phyloP scores from a whole-genome alignment of 306 rosid genomes.

The Vicia faba region DNA sequence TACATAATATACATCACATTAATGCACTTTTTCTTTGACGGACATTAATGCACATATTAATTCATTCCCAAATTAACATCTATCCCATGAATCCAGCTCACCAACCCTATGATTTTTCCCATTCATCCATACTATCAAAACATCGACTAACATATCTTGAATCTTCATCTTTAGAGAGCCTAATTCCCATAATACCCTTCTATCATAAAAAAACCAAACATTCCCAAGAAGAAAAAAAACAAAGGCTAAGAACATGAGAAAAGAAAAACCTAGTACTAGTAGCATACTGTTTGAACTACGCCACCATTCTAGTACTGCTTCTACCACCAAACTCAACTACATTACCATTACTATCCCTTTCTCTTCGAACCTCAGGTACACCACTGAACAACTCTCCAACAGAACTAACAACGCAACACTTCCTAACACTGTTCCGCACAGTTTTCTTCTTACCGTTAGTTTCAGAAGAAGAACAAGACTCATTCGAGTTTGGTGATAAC shows the following conservation, averaged over 20 bases:
- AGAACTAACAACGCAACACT: slow-evolving; percentile 63
- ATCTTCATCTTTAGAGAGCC: too few species aligned
- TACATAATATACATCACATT: too few species aligned
- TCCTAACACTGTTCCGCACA: background rate
- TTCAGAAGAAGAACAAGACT: background rate
- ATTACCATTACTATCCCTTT: background rate
- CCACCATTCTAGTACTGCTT: slow-evolving; percentile 31
- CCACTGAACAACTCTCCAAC: slow-evolving; percentile 66
- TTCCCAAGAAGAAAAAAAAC: too few species aligned
- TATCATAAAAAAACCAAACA: background rate
- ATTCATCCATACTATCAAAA: too few species aligned
- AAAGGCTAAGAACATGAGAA: too few species aligned
- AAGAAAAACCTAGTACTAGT: background rate
- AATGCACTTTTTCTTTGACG: too few species aligned
- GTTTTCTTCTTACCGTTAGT: slow-evolving; percentile 1
- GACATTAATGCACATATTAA: too few species aligned
- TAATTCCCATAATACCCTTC: background rate
- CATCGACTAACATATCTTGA: too few species aligned
- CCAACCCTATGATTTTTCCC: too few species aligned
- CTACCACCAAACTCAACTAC: slow-evolving; percentile 51
- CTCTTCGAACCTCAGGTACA: slow-evolving; percentile 37
- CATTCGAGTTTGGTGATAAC: background rate
- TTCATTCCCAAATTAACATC: too few species aligned
- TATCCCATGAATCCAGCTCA: too few species aligned
- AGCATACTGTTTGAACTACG: slow-evolving; percentile 4